phyloP scores from a whole-genome alignment of 2,329 filamentous ascomycete species.

The Botryotinia calthae region DNA sequence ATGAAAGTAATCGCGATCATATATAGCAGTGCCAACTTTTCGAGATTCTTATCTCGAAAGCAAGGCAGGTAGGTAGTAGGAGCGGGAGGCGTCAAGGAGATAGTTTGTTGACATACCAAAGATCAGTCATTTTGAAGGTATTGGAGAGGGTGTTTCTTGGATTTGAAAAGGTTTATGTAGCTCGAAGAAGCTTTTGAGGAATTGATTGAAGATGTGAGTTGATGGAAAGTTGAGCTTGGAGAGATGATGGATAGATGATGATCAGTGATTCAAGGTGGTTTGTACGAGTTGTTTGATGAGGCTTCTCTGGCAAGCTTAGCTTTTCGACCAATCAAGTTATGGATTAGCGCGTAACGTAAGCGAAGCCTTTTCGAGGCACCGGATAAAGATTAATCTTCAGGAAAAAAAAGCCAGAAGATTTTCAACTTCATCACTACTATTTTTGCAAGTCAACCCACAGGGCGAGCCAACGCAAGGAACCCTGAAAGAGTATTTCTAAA shows the following conservation, averaged over 20 bases:
- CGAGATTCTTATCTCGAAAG: conserved; percentile 27
- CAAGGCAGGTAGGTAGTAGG: conserved; percentile 4
- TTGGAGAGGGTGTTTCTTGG: conserved; percentile 31
- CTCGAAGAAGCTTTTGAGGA: conserved; percentile 30
- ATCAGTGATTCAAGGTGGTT: conserved; percentile 24
- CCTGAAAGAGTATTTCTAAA: conserved; percentile 42
- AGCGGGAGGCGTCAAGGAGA: conserved; percentile 14
- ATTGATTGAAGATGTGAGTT: conserved; percentile 30
- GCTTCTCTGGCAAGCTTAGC: conserved; percentile 31
- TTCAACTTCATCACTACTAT: conserved; percentile 15
- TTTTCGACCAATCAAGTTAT: conserved; percentile 19
- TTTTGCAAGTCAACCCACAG: conserved; percentile 40
- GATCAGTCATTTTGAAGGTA: conserved; percentile 62
- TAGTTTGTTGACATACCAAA: conserved; percentile 66
- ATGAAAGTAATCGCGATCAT: background rate
- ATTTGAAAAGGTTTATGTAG: conserved; percentile 25
- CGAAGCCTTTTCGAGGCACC: conserved; percentile 5
- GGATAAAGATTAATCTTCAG: conserved; percentile 14
- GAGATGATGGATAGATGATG: conserved; percentile 34
- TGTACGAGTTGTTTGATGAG: conserved; percentile 23
- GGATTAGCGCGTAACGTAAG: conserved; percentile 20
- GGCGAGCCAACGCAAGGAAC: conserved; percentile 63
- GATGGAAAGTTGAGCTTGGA: conserved; percentile 33
- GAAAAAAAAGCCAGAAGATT: conserved; percentile 13
- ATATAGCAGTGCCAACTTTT: conserved; percentile 16